Percentiles rank a stretch among this genome's conserved stretches.
Evolutionary conservation across 2,329 filamentous ascomycete species (phyloP).

Genomic region (Sporothrix curviconia): DNA sequence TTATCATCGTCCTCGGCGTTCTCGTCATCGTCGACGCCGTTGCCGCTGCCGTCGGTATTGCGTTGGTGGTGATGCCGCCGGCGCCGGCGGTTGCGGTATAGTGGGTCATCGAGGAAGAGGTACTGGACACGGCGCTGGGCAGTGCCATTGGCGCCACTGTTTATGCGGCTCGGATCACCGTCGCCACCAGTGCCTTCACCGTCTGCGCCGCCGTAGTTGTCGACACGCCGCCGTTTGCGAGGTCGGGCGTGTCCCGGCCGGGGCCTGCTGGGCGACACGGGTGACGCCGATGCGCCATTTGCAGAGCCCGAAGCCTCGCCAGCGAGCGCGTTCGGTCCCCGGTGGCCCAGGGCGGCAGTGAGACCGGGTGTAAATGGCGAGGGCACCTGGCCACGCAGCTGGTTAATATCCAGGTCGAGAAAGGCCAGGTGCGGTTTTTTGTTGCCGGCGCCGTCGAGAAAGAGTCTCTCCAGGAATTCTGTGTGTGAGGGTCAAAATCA

Average conservation of each 20-base stretch:
- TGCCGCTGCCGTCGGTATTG: background rate
- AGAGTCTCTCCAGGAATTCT: constrained; percentile 12
- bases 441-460: constrained; percentile 8
- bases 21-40: background rate
- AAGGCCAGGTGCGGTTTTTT: constrained; percentile 10
- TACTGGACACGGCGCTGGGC: background rate
- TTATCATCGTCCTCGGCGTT: background rate
- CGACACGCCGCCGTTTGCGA: background rate
- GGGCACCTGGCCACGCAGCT: constrained; percentile 6
- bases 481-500: no score
- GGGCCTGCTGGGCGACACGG: background rate
- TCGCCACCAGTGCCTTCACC: background rate
- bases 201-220: background rate
- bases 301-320: background rate
- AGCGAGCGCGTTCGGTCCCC: background rate
- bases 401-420: constrained; percentile 7
- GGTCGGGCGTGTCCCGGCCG: background rate
- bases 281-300: background rate
- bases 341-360: background rate
- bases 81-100: background rate
- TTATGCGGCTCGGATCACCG: background rate
- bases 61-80: background rate
- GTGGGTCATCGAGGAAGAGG: constrained; percentile 7
- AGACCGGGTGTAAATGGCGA: background rate
- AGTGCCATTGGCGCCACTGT: background rate